Evolutionary conservation across 1,284 basidiomycete species (phyloP), one percentile per base, ranked within the genome.

Genomic region (Tilletia horrida): DNA sequence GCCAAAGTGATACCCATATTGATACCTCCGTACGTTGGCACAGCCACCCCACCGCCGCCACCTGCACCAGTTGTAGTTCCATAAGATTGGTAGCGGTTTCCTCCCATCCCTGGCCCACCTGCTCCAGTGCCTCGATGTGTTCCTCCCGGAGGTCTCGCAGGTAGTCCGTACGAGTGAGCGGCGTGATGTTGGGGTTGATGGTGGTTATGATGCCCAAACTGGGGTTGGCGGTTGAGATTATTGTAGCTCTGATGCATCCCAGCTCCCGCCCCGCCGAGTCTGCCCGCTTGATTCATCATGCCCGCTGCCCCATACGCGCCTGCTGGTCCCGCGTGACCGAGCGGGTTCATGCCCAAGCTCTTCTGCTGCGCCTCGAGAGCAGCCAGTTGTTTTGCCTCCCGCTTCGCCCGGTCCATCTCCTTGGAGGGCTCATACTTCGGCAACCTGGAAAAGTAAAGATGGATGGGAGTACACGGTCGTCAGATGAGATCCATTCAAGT

Each of bases 351-450:
- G 11, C 16, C 21, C 50, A 52, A 13, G 7, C 27, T 29, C 55
- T 59, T 59, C 55, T 59, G 55, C 29, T 59, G 55, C 11, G 27
- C 27, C 55, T 59, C 55, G 7, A 59, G 23, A 25, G 35, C 18
- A 13, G 55, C 55, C 29, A 59, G 27, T 27, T 59, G 55, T 29
- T 59, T 59, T 29, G 55, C 55, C 55, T 59, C 55, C 1, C 55
- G 55, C 55, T 59, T 59, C 27, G 55, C 69, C 23, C 78, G 63
- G 66, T 81, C 79, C 16, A 80, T 72, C 69, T 81, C 79, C 66
- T 81, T 81, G 25, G 73, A 75, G 16, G 77, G 73, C 47, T 76
- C 70, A 65, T 81, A 81, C 66, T 73, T 77, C n/a, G 79, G 79
- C 73, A 81, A 63, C 16, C 72, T 76, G 11, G 1, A 8, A 16